Evolutionary conservation across 1,284 basidiomycete species (phyloP), one percentile per base, ranked within the genome.

Genomic region (Athelia psychrophila): DNA sequence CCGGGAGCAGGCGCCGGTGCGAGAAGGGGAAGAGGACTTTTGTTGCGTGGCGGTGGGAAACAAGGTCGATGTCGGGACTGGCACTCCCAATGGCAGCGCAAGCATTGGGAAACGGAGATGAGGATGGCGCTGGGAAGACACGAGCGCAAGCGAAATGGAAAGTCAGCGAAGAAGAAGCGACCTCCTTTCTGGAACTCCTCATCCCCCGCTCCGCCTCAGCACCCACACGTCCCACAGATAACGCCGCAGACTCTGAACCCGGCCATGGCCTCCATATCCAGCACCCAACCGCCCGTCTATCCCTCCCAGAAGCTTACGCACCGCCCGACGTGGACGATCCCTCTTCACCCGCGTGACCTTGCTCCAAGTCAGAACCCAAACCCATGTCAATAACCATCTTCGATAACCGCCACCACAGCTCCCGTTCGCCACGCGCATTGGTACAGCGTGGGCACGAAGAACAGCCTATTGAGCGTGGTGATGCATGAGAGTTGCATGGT

Each of bases 31-130:
- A 18, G 74, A 78, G 44, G 77, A 81, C 30, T 92, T 83, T 61
- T 88, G 87, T 59, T 84, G 82, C 54, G 80, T 86, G 8, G 76
- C 91, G 8, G 89, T 93, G 2, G 91, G 90, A 48, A 91, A 91
- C 68, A 93, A 93, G 73, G 74, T 79, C 4, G 90, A 93, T 64
- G 62, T 89, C 3, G 52, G 54, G 23, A 54, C 38, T 42, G 20
- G n/a, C 9, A 42, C 6, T n/a, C n/a, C n/a, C n/a, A n/a, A n/a
- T n/a, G n/a, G n/a, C n/a, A n/a, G 38, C 8, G 9, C n/a, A 18
- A n/a, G 8, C 38, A 54, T 48, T 62, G 32, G 48, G 59, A 9
- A 32, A 32, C 20, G 30, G 47, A 32, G 16, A 19, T 48, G 47
- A 25, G 25, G 15, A 35, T 33, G 47, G 30, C 16, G 22, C 23